Conservation (phyloP, 2,329 filamentous ascomycete genomes). For the Fusarium euwallaceae region DNA sequence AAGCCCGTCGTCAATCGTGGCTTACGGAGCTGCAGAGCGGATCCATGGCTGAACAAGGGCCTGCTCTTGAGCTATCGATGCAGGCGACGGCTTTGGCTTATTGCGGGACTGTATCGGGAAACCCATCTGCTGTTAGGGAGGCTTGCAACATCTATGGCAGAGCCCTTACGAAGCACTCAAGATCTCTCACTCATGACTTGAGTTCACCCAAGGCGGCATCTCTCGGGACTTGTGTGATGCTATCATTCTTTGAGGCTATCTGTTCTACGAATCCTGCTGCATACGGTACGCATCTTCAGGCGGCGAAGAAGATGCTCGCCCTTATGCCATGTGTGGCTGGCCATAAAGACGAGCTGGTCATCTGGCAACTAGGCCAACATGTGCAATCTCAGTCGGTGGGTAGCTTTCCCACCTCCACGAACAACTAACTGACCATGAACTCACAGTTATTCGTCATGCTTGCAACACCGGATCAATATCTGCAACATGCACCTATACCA, state of each 20-base stretch:
- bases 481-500: not conserved
- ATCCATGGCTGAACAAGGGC: not conserved
- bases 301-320: not conserved
- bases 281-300: not conserved
- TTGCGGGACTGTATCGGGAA: not conserved
- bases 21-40: not conserved
- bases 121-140: not conserved
- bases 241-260: not conserved
- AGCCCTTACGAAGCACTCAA: not conserved
- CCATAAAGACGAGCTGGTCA: not conserved
- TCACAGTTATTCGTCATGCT: not conserved
- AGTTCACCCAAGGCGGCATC: not conserved
- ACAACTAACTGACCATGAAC: fast-evolving
- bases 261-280: not conserved
- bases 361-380: not conserved
- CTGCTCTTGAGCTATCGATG: not conserved
- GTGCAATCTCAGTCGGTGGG: not conserved
- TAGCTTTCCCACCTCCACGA: not conserved
- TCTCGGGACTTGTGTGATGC: not conserved
- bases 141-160: not conserved
- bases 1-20: not conserved
- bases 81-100: not conserved
- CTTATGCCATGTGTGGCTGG: not conserved
- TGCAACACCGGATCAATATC: not conserved
- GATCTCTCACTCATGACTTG: not conserved